These are phyloP conservation scores for Ustilago nuda DNA, from an alignment of 1,284 basidiomycete genomes.

Conservation along the genomic window DNA sequence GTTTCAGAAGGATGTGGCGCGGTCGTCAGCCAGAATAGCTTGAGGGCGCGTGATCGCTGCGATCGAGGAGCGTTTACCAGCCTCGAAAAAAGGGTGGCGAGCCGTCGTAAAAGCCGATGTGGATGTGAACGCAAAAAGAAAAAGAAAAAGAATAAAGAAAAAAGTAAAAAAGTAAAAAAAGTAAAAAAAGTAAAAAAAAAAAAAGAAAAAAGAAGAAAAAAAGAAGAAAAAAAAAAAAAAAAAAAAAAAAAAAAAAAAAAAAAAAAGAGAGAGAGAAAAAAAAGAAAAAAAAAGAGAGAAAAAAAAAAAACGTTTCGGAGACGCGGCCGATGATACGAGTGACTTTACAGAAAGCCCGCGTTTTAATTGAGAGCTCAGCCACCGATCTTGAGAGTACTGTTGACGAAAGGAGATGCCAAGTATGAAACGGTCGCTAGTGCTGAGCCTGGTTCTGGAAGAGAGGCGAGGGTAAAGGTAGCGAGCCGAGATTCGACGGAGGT, in stretches of 20 bases:
- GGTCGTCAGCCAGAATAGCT: background rate
- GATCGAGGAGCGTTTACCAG: slow-evolving; percentile 4
- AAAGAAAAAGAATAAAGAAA: too few relatives aligned
- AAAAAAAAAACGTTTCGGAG: background rate
- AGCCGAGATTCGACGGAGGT: background rate
- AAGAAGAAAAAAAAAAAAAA: too few relatives aligned
- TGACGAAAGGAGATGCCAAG: background rate
- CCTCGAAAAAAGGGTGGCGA: background rate
- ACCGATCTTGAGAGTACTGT: background rate
- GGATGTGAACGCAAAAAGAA: background rate
- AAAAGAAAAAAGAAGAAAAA: too few relatives aligned
- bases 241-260: too few relatives aligned
- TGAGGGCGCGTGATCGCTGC: background rate
- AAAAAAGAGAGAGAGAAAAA: rapidly evolving
- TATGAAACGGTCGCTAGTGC: background rate
- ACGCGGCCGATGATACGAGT: background rate
- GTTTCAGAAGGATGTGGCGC: background rate
- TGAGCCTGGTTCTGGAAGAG: background rate
- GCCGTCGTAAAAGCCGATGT: background rate
- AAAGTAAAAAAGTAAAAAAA: too few relatives aligned
- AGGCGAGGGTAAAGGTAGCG: background rate
- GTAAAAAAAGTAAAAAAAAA: too few relatives aligned
- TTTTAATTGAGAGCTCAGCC: background rate
- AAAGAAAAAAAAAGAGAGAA: too few relatives aligned
- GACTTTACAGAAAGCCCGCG: background rate